phyloP scores from a whole-genome alignment of 768 basidiomycete genomes.

The Macrolepiota albuminosa region DNA sequence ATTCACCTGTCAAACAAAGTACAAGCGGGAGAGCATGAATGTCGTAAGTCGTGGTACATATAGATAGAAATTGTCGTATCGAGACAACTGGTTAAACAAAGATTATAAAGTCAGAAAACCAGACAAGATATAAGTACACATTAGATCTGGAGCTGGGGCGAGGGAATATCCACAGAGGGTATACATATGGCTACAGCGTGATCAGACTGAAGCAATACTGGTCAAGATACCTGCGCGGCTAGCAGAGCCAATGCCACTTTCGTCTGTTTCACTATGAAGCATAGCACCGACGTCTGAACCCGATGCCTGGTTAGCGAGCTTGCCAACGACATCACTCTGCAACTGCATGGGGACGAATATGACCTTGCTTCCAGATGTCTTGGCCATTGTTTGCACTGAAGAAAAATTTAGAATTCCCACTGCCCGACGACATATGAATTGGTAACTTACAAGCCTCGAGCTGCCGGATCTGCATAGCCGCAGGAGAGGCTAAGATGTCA shows the following conservation, averaged over 20 bases:
- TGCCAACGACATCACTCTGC: slow-evolving; percentile 63
- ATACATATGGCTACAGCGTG: slow-evolving; percentile 1
- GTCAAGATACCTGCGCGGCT: slow-evolving; percentile 50
- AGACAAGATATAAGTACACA: slow-evolving; percentile 5
- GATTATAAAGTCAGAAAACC: background rate
- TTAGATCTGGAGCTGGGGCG: background rate
- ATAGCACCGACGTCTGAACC: slow-evolving; percentile 24
- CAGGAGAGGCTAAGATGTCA: slow-evolving; percentile 89
- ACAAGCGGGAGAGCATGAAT: background rate
- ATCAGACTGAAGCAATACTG: slow-evolving; percentile 43
- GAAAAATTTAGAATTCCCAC: background rate
- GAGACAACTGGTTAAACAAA: background rate
- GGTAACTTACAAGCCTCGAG: slow-evolving; percentile 68
- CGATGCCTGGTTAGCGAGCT: slow-evolving; percentile 31
- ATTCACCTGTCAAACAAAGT: background rate
- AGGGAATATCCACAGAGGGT: background rate
- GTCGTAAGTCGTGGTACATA: background rate
- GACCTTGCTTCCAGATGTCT: slow-evolving; percentile 83
- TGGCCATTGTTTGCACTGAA: slow-evolving; percentile 87
- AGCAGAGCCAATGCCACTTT: slow-evolving; percentile 32
- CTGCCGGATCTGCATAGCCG: slow-evolving; percentile 98
- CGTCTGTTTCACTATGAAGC: slow-evolving; percentile 34
- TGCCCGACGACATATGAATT: background rate
- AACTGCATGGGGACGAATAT: slow-evolving; percentile 93
- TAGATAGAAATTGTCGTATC: background rate